Percentiles rank a stretch among this genome's conserved stretches.
These are phyloP conservation scores for Trichoderma erinaceum DNA, from an alignment of 495 filamentous ascomycete species.

Conservation along the genomic window DNA sequence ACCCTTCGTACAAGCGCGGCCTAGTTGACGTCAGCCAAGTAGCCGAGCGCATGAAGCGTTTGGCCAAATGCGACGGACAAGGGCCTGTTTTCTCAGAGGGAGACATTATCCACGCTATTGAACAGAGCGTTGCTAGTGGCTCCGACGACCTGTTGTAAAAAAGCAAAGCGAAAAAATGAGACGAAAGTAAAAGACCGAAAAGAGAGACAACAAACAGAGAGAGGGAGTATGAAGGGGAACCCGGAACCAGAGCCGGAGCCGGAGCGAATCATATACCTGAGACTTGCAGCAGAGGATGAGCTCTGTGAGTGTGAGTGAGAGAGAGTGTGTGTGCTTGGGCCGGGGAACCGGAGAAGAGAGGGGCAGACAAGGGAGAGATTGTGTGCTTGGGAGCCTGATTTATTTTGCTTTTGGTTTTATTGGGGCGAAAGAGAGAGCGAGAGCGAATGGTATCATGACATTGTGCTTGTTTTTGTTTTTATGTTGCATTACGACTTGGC, in stretches of 20 bases:
- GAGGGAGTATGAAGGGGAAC: not conserved
- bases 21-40: constrained; percentile 80
- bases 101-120: constrained; percentile 66
- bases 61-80: constrained; percentile 82
- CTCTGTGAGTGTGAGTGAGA: not conserved
- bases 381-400: constrained; percentile 9
- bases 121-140: constrained; percentile 64
- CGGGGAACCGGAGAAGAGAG: not conserved
- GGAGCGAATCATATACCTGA: no score
- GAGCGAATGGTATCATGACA: constrained; percentile 3
- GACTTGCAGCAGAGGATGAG: not conserved
- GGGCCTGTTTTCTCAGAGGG: constrained; percentile 85
- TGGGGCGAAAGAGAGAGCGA: not conserved
- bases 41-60: constrained; percentile 62
- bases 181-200: not conserved
- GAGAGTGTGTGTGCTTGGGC: not conserved
- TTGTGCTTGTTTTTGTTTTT: not conserved
- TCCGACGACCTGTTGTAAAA: constrained; percentile 67
- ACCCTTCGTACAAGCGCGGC: constrained; percentile 72
- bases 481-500: constrained; percentile 8
- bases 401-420: constrained; percentile 16
- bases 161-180: not conserved
- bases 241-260: not conserved
- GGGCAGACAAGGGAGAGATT: not conserved
- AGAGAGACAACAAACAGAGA: not conserved